Evolutionary conservation across 2,329 filamentous ascomycete genomes (phyloP), one percentile per base, ranked within the genome.

Genomic region (Aspergillus arachidicola): DNA sequence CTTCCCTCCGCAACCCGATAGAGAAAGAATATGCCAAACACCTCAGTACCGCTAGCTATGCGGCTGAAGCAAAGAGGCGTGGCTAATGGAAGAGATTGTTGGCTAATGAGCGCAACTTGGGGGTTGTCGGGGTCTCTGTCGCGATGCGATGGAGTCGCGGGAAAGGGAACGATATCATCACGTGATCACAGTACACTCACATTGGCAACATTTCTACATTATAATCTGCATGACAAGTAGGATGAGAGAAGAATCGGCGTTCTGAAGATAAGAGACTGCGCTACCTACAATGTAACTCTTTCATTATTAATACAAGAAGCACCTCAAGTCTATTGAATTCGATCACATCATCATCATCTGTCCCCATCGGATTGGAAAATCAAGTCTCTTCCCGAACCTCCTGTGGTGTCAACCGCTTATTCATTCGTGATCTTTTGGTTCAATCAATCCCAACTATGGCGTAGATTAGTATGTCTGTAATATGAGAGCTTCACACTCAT

Each of bases 401-500:
- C 36, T 53, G 21, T 54, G 26, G 7, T 11, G 26, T 32, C 57
- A 50, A 51, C 16, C 19, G 36, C 21, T 38, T 41, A 28, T 11
- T 38, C 21, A 53, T 30, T 43, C 23, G 19, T 51, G 32, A 43
- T 4, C 26, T 19, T 32, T n/a, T 48, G 34, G 30, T 48, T n/a
- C 28, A 57, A n/a, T 74, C 62, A 77, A 61, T 75, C 70, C 73
- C 74, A 77, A 58, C 75, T 76, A 50, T 23, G 36, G 28, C 10
- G 14, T 10, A 11, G 6, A 57, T 71, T 62, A 70, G 66, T 26
- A 46, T 12, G 16, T 26, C 23, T 10, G 7, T 23, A 7, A 51
- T 6, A 54, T 10, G 54, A 65, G n/a, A 67, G 26, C 26, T 60
- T 60, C 59, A 53, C 58, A 36, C 34, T 19, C 6, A 21, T 60